Evolutionary conservation across 2,329 filamentous ascomycete species (phyloP).

Genomic region (Cytospora mali): DNA sequence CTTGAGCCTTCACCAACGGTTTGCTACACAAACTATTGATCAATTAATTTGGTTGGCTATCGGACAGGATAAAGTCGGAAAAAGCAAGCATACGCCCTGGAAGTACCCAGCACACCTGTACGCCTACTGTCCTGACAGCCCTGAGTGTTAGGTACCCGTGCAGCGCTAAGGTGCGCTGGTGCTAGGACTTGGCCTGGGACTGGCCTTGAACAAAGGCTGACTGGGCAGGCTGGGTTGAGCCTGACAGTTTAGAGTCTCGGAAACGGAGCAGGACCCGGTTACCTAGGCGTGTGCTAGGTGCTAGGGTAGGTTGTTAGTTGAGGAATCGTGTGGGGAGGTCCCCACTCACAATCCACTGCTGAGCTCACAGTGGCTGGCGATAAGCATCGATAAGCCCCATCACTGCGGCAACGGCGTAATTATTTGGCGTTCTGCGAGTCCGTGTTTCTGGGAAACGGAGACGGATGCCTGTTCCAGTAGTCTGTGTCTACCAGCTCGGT

Average conservation of each 20-base stretch:
- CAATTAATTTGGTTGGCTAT: neutral
- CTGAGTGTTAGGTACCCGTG: too few relatives aligned
- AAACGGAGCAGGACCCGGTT: neutral
- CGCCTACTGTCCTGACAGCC: too few relatives aligned
- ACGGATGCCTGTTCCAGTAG: slow-evolving; percentile 7
- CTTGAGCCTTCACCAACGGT: too few relatives aligned
- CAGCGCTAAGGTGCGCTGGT: too few relatives aligned
- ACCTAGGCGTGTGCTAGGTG: neutral
- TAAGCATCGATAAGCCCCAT: slow-evolving; percentile 19
- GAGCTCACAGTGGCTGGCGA: slow-evolving; percentile 18
- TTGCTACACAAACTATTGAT: neutral
- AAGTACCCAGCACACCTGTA: too few relatives aligned
- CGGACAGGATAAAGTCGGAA: neutral
- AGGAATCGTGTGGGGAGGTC: slow-evolving; percentile 13
- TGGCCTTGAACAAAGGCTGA: too few relatives aligned
- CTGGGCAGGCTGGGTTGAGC: too few relatives aligned
- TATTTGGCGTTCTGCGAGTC: slow-evolving; percentile 12
- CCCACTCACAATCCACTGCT: slow-evolving; percentile 15
- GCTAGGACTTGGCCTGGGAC: too few relatives aligned
- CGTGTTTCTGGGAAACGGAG: slow-evolving; percentile 13
- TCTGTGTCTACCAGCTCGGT: neutral
- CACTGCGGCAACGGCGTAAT: slow-evolving; percentile 19
- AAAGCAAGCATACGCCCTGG: neutral
- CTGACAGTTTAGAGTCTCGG: neutral
- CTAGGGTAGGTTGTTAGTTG: too few relatives aligned